phyloP scores from a whole-genome alignment of 805 yeast genomes.

The Wickerhamiella occidentalis region DNA sequence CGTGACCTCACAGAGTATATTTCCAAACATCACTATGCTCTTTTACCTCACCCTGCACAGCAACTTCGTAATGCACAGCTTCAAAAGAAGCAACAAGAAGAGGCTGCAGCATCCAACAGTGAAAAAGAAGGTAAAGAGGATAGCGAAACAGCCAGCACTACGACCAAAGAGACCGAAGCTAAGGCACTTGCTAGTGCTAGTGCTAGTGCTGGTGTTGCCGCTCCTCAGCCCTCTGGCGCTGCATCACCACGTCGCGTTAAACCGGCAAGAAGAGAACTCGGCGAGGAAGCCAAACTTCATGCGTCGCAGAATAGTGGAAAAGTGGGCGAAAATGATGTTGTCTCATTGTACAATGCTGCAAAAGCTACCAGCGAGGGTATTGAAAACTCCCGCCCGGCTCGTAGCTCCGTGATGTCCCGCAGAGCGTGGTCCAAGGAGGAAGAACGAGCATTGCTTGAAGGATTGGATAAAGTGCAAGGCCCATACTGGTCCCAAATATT shows the following conservation, averaged over 20 bases:
- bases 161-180: not conserved
- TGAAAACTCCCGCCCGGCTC: constrained; percentile 18
- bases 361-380: constrained; percentile 20
- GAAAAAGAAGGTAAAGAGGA: not conserved
- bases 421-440: constrained; percentile 83
- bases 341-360: constrained; percentile 24
- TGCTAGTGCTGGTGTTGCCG: no score
- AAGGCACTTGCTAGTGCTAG: not conserved
- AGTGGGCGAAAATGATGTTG: constrained; percentile 17
- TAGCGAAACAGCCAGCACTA: not conserved
- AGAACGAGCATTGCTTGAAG: constrained; percentile 71
- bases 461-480: constrained; percentile 63
- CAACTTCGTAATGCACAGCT: constrained; percentile 8
- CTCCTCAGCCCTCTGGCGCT: not conserved
- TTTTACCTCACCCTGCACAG: constrained; percentile 15
- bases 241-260: not conserved
- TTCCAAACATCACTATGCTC: constrained; percentile 36
- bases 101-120: not conserved
- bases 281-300: constrained; percentile 12
- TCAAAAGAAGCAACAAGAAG: constrained; percentile 2
- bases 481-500: constrained; percentile 90
- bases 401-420: constrained; percentile 29
- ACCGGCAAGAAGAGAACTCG: constrained; percentile 12
- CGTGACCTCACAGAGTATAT: constrained; percentile 70
- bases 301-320: constrained; percentile 12